Conservation (phyloP, 176 grass and related monocot species). For the sorghum (Sorghum bicolor) region Sorghum_bicolor_NCBIv3 NC_012877.2:58146501-58147000, state of each 20-base stretch:
- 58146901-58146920: constrained; percentile 47
- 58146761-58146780: constrained; percentile 6
- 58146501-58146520: constrained; percentile 3
- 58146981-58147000: not conserved
- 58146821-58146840: constrained; percentile 59
- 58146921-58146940: not conserved
- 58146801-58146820: not conserved
- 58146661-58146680: constrained; percentile 71
- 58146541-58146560: constrained; percentile 50
- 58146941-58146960: not conserved
- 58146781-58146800: not conserved
- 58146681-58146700: constrained; percentile 51
- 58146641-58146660: constrained; percentile 53
- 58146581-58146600: constrained; percentile 12
- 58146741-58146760: constrained; percentile 53
- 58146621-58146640: constrained; percentile 69
- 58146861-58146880: constrained; percentile 36
- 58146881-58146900: constrained; percentile 47
- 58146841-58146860: constrained; percentile 29
- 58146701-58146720: constrained; percentile 63
- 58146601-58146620: constrained; percentile 35
- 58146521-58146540: constrained; percentile 16
- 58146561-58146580: constrained; percentile 5
- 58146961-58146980: not conserved
- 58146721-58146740: constrained; percentile 34